phyloP scores from a whole-genome alignment of 305 asterid genomes.

The Fraxinus nigra region DNA sequence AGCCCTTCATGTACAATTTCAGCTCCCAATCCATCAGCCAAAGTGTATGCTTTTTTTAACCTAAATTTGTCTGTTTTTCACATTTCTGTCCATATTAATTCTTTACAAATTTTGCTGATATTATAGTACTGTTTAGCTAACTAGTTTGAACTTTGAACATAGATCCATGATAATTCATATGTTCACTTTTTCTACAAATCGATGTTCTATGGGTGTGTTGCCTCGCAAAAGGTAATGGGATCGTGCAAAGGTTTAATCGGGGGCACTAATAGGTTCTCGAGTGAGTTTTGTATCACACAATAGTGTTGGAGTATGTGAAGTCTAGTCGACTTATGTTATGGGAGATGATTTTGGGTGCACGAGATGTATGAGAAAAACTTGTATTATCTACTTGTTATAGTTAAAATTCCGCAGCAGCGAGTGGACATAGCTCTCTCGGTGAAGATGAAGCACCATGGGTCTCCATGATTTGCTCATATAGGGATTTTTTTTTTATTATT shows the following conservation, averaged over 20 bases:
- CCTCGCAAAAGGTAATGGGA: not conserved
- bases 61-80: not conserved
- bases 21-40: slow-evolving; percentile 68
- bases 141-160: not conserved
- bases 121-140: not conserved
- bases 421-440: not conserved
- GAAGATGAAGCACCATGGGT: not conserved
- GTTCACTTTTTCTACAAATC: not conserved
- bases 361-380: slow-evolving; percentile 6
- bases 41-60: slow-evolving; percentile 48
- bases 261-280: not conserved
- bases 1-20: slow-evolving; percentile 69
- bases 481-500: not conserved
- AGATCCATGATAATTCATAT: not conserved
- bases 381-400: slow-evolving; percentile 28
- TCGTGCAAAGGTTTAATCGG: not conserved
- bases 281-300: not conserved
- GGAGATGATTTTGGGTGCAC: not conserved
- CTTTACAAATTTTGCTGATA: not conserved
- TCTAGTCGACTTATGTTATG: not conserved
- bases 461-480: not conserved
- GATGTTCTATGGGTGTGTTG: not conserved
- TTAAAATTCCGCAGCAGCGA: not conserved
- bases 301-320: not conserved
- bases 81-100: not conserved